Evolutionary conservation across 495 filamentous ascomycete species (phyloP), one percentile per base, ranked within the genome.

Genomic region (Xylaria grammica): DNA sequence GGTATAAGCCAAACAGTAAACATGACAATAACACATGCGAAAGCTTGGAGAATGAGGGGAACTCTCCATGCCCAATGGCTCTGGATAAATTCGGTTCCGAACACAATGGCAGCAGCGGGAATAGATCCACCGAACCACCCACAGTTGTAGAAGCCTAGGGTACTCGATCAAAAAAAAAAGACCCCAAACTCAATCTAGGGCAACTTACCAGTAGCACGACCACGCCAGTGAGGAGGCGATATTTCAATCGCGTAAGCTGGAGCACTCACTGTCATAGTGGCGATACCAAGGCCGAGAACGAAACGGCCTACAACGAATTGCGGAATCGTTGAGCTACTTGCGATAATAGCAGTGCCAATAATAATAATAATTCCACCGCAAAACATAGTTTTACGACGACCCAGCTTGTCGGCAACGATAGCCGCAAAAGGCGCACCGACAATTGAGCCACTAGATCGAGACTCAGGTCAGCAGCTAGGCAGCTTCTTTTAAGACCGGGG

Each of bases 1-100:
- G 87, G 86, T 24, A 90, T 81, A 68, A 90, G 85, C 69, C 86
- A 77, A 62, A 90, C 74, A 32, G 76, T 75, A 17, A 67, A 59
- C 67, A 84, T 77, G 59, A 89, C 76, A 40, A 89, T 69, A 27
- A 78, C 22, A 68, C 81, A 81, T 22, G 78, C 71, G 32, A 77
- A 67, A 13, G 75, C 69, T 72, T 84, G 82, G 9, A 81, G 63
- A 20, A 81, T 79, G n/a, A 81, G 57, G 7, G 82, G 82, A 22
- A 82, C 72, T 26, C 78, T 73, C 81, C 80, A 84, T 46, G 77
- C 72, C 50, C 70, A 77, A 62, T 82, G 60, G 66, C 65, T 78
- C 22, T 72, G 65, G 29, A 84, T 76, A 52, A 67, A 71, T 60
- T 77, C 77, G 70, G 69, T 75, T 57, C 78, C 82, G 44, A 78